A percentile compares a stretch with the other conserved stretches of the same genome.
phyloP scores from a whole-genome alignment of 306 rosid species.

The Cicer arietinum region DNA sequence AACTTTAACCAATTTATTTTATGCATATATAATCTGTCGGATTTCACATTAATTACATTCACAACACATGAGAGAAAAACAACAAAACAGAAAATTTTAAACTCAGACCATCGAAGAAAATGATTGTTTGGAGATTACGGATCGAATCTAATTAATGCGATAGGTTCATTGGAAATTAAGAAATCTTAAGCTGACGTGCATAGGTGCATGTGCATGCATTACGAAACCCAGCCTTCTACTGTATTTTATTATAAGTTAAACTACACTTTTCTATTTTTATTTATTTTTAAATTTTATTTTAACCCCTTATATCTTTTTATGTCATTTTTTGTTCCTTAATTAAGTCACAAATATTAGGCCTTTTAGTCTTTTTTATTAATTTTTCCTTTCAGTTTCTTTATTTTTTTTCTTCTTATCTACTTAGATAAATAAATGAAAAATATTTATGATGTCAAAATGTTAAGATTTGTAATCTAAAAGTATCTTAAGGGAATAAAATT shows the following conservation, averaged over 20 bases:
- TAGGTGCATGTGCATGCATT: constrained; percentile 5
- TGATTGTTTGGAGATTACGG: not conserved
- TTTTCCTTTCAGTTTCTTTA: too few species aligned
- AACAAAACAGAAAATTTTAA: not conserved
- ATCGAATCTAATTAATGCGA: not conserved
- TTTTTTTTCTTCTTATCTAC: too few species aligned
- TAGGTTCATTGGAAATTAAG: not conserved
- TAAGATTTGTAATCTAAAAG: too few species aligned
- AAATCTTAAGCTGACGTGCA: not conserved
- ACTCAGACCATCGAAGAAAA: not conserved
- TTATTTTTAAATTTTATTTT: too few species aligned
- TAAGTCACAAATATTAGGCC: too few species aligned
- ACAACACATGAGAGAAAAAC: not conserved
- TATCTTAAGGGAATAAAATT: too few species aligned
- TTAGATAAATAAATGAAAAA: too few species aligned
- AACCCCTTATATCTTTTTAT: too few species aligned
- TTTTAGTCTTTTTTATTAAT: too few species aligned
- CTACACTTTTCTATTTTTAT: too few species aligned
- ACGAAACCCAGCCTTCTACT: not conserved
- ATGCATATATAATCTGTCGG: not conserved
- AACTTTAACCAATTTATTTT: constrained; percentile 30
- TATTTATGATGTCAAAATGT: too few species aligned
- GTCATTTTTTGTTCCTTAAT: too few species aligned
- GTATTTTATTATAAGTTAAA: not conserved
- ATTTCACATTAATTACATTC: constrained; percentile 9